Percentiles rank a stretch among this genome's conserved stretches.
Conservation (phyloP, 345 rosid genomes). For the Combretum micranthum region DNA sequence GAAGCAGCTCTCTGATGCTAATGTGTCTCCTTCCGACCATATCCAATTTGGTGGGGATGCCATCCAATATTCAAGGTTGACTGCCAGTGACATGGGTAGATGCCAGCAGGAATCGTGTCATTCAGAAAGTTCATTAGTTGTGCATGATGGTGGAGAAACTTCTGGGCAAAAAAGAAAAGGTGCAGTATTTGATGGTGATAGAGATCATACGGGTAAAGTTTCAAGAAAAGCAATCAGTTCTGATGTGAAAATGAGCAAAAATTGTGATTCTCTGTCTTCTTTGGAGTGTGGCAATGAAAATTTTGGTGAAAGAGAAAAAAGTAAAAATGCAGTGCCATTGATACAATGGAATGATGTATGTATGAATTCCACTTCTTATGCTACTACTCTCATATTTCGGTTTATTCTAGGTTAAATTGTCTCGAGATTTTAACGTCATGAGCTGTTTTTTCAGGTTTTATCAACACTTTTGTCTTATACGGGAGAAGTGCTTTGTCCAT, state of each 20-base stretch:
- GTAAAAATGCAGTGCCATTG: slow-evolving; percentile 19
- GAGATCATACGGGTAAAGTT: slow-evolving; percentile 4
- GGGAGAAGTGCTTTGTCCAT: slow-evolving; percentile 41
- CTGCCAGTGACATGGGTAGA: slow-evolving; percentile 1
- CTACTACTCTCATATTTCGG: too few relatives aligned
- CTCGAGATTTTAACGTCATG: not conserved
- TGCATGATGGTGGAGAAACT: not conserved
- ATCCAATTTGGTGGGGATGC: not conserved
- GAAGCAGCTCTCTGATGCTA: too few relatives aligned
- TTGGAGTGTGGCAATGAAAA: slow-evolving; percentile 28
- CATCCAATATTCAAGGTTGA: not conserved
- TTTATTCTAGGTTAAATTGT: too few relatives aligned
- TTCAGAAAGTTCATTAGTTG: not conserved
- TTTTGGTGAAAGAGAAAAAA: slow-evolving; percentile 17
- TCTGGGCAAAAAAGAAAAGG: slow-evolving; percentile 2
- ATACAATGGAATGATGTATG: slow-evolving; percentile 63
- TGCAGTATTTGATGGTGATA: slow-evolving; percentile 4
- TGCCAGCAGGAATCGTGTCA: slow-evolving; percentile 1
- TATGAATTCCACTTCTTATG: slow-evolving; percentile 10
- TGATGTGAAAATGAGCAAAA: slow-evolving; percentile 5
- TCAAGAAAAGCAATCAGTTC: not conserved
- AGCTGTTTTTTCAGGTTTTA: slow-evolving; percentile 49
- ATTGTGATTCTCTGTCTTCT: slow-evolving; percentile 15
- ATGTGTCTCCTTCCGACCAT: not conserved
- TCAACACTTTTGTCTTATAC: slow-evolving; percentile 42